Conservation (phyloP, 2,329 filamentous ascomycete genomes). For the Davidsoniella neocaledoniae region DNA sequence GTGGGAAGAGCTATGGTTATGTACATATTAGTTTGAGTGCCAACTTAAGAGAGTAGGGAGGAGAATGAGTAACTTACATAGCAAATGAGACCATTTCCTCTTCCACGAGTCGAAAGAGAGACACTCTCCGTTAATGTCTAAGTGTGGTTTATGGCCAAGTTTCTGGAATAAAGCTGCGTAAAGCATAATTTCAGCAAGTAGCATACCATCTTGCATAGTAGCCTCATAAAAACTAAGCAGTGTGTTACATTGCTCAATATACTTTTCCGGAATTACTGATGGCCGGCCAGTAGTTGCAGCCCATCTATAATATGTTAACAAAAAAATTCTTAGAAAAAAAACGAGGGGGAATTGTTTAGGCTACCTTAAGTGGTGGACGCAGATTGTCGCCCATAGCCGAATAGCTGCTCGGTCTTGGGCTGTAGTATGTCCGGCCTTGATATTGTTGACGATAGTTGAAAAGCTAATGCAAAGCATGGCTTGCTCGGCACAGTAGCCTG, state of each 20-base stretch:
- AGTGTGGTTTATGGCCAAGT: conserved; percentile 18
- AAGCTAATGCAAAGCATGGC: conserved; percentile 28
- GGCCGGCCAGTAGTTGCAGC: conserved; percentile 24
- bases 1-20: conserved; percentile 7
- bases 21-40: background rate
- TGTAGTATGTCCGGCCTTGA: conserved; percentile 19
- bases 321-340: background rate
- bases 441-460: conserved; percentile 23
- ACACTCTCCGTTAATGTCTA: conserved; percentile 17
- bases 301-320: conserved; percentile 18
- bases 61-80: conserved; percentile 6
- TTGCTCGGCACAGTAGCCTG: conserved; percentile 26
- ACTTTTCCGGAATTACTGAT: conserved; percentile 22
- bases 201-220: conserved; percentile 25
- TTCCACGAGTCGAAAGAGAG: conserved; percentile 11
- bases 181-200: conserved; percentile 23
- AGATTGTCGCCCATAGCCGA: conserved; percentile 22
- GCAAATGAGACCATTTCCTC: conserved; percentile 10
- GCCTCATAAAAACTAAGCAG: conserved; percentile 25
- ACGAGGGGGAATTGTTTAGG: no score
- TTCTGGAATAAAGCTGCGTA: conserved; percentile 23
- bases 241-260: conserved; percentile 25
- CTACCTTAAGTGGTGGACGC: conserved; percentile 22
- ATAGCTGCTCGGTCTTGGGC: conserved; percentile 20
- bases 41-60: background rate